Base-by-base conservation (phyloP, 352 stramenopile species). In the Phytophthora citricola region DNA sequence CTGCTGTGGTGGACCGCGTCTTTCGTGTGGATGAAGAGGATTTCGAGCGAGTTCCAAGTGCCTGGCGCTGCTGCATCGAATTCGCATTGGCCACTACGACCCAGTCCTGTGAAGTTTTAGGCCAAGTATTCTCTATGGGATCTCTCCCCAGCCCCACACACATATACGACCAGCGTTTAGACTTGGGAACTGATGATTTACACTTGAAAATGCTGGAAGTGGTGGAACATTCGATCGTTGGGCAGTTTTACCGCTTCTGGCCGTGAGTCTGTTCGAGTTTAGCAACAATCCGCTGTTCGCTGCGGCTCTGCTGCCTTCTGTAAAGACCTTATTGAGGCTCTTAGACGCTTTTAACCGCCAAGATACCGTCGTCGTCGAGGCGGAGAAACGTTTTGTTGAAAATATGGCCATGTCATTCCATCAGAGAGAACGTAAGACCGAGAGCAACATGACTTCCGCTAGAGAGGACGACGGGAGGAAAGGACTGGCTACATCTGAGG, bases 211-310 rank as follows among this genome's bases (percentile, higher is more conserved):
- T 83, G 5, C 40, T 79, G 9, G 67, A 64, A 5, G 29, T 66
- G 1, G 46, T 86, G 0, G 75, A 84, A 32, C 20, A 62, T 10
- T 91, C 82, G 2, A 47, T 93, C 2, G 75, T 92, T 27, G 80
- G 76, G 5, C 69, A 80, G 17, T 52, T 93, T 38, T 94, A 12
- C 82, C 86, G 14, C 64, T 81, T 1, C 41, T 93, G 14, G 43
- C 83, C 27, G 73, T 86, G 2, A 81, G 75, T 29, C 38, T 94
- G 40, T 74, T 91, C 22, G 69, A 87, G 27, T 93, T 93, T 39
- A 81, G 59, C 38, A 81, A 87, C 51, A 72, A 79, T 9, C 48
- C 77, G 1, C 55, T 86, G 3, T 90, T 94, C 58, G 78, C 79
- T 24, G 66, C 53, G 1, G 38, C 69, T 5, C 58, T 94, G 22